Base-by-base conservation (phyloP, 2,329 filamentous ascomycete genomes). In the Dothistroma pini region DNA sequence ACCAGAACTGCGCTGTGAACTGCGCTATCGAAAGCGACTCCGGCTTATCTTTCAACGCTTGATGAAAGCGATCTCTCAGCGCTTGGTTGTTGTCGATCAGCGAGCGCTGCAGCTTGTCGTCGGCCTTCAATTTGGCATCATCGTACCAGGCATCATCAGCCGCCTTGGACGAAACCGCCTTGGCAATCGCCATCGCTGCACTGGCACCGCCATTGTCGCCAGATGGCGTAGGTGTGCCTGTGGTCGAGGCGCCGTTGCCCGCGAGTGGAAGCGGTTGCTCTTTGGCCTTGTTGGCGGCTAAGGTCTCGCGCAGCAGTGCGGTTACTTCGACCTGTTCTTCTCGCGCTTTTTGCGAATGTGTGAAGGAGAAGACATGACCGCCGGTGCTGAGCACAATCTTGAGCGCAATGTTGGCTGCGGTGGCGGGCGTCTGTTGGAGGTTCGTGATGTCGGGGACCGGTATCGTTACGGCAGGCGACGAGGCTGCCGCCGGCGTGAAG, bases 1-100 rank as follows among this genome's bases (percentile, higher is more conserved):
- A 91, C 95, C 95, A 99, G 78, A 99, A 99, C 74, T 97, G 93
- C 1, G 86, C 82, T 68, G 93, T 92, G 75, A 97, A 96, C 50
- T 92, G 88, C 1, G 85, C 84, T 31, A 89, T 86, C 0, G 89
- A 88, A 63, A 97, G 88, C 1, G 89, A 87, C 8, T 93, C 89
- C 0, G 93, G 92, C 71, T 96, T 96, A 9, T 90, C 89, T 56
- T 85, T 83, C 54, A 92, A 80, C 0, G 91, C 89, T 71, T 96
- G 91, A 78, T 91, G 88, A 74, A 97, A 97, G 49, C 93, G 95
- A 73, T 90, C 86, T 68, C 89, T 86, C 47, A 99, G 81, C 11
- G 81, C 81, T 31, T 66, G 66, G 71, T 96, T 90, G 59, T 90
- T 88, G 70, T 90, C 92, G 75, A 97, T 86, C 6, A 99, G 83